Conservation (phyloP, 148 eudicot genomes). For the Rhododendron molle region DNA sequence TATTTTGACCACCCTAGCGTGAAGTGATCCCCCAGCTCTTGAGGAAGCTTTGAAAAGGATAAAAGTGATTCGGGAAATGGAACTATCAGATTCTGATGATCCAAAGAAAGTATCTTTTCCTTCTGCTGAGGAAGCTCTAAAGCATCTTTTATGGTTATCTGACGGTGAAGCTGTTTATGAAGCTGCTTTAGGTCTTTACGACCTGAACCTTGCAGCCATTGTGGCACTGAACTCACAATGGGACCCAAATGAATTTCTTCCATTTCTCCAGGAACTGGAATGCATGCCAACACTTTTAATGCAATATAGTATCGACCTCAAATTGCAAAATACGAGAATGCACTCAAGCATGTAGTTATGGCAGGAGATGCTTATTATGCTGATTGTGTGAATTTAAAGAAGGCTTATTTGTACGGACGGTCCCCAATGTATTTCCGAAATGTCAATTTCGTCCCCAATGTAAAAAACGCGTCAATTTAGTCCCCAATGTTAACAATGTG, state of each 20-base stretch:
- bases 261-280: conserved; percentile 83
- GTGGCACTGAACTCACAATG: conserved; percentile 93
- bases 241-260: conserved; percentile 97
- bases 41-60: conserved; percentile 86
- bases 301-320: conserved; percentile 82
- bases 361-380: conserved; percentile 69
- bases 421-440: no score
- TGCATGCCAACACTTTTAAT: conserved; percentile 59
- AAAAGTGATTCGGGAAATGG: conserved; percentile 73
- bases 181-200: conserved; percentile 95
- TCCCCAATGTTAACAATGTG: no score
- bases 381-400: conserved; percentile 70
- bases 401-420: no score
- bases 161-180: conserved; percentile 88
- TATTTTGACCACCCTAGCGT: conserved; percentile 93
- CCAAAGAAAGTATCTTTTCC: conserved; percentile 49
- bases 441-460: no score
- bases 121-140: conserved; percentile 91
- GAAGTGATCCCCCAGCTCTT: conserved; percentile 90
- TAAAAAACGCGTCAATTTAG: no score
- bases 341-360: conserved; percentile 65
- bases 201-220: conserved; percentile 95
- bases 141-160: conserved; percentile 90
- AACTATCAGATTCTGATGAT: conserved; percentile 60
- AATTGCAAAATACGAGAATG: conserved; percentile 67